A percentile compares a stretch with the other conserved stretches of the same genome.
phyloP scores from a whole-genome alignment of 2,329 filamentous ascomycete species.

The Beauveria pseudobassiana region DNA sequence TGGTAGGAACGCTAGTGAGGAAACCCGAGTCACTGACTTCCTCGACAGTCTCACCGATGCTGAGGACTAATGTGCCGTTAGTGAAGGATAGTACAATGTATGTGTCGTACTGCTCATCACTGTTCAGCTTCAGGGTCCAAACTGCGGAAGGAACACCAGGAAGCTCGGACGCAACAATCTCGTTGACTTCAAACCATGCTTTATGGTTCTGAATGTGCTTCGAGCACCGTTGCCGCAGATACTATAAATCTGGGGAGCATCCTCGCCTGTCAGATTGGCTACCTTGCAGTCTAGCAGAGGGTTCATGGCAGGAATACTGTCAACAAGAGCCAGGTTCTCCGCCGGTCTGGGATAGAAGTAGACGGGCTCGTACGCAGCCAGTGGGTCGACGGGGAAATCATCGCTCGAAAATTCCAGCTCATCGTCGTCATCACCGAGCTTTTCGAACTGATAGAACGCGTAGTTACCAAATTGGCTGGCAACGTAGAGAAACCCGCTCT shows the following conservation, averaged over 20 bases:
- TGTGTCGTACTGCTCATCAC: slow-evolving; percentile 77
- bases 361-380: slow-evolving; percentile 63
- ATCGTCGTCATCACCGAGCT: slow-evolving; percentile 90
- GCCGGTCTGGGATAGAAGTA: slow-evolving; percentile 77
- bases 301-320: slow-evolving; percentile 82
- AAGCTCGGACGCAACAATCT: slow-evolving; percentile 90
- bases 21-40: slow-evolving; percentile 94
- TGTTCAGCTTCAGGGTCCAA: slow-evolving; percentile 87
- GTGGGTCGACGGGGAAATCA: slow-evolving; percentile 68
- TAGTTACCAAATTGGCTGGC: slow-evolving; percentile 90
- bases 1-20: slow-evolving; percentile 75
- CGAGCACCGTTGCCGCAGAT: slow-evolving; percentile 82
- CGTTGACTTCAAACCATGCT: slow-evolving; percentile 87
- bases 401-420: slow-evolving; percentile 82
- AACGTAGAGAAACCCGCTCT: slow-evolving; percentile 91
- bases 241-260: slow-evolving; percentile 93
- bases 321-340: slow-evolving; percentile 77
- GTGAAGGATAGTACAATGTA: slow-evolving; percentile 94
- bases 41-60: slow-evolving; percentile 94
- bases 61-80: slow-evolving; percentile 83
- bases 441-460: slow-evolving; percentile 94
- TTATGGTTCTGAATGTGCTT: slow-evolving; percentile 84
- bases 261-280: slow-evolving; percentile 82
- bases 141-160: slow-evolving; percentile 84
- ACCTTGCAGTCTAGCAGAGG: slow-evolving; percentile 88